Percentiles rank a stretch among this genome's conserved stretches.
These are phyloP conservation scores for Babesia ovata DNA, from an alignment of 169 alveolate species.

Conservation along the genomic window DNA sequence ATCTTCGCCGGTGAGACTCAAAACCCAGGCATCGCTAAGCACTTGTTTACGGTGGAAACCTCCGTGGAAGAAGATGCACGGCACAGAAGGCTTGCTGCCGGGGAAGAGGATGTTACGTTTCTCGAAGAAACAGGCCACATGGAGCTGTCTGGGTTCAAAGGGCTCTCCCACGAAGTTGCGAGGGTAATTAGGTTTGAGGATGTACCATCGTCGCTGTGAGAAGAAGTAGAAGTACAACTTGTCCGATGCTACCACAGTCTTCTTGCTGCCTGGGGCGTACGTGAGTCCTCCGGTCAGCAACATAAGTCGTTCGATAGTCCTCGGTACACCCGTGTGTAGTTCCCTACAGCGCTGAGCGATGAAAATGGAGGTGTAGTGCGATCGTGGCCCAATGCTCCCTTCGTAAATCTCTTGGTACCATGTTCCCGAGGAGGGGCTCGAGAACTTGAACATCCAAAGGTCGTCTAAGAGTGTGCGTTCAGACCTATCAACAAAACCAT, in stretches of 20 bases:
- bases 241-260: slow-evolving; percentile 75
- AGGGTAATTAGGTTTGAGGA: slow-evolving; percentile 70
- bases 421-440: slow-evolving; percentile 71
- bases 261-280: slow-evolving; percentile 62
- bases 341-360: slow-evolving; percentile 86
- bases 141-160: slow-evolving; percentile 79
- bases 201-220: slow-evolving; percentile 79
- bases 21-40: slow-evolving; percentile 80
- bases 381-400: slow-evolving; percentile 83
- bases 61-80: slow-evolving; percentile 82
- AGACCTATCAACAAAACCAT: slow-evolving; percentile 65
- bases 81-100: slow-evolving; percentile 76
- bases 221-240: slow-evolving; percentile 78
- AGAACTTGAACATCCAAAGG: slow-evolving; percentile 80
- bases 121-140: slow-evolving; percentile 82
- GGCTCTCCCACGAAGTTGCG: slow-evolving; percentile 76
- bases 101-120: slow-evolving; percentile 75
- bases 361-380: slow-evolving; percentile 83
- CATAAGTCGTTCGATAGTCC: slow-evolving; percentile 80
- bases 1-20: slow-evolving; percentile 81
- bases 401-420: slow-evolving; percentile 82
- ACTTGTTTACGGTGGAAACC: slow-evolving; percentile 78
- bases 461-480: slow-evolving; percentile 80
- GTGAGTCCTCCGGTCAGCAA: slow-evolving; percentile 79
- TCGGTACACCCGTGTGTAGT: slow-evolving; percentile 76